Base-by-base conservation (phyloP, 179 eudicot genomes). In the Drosera spatulata region DNA sequence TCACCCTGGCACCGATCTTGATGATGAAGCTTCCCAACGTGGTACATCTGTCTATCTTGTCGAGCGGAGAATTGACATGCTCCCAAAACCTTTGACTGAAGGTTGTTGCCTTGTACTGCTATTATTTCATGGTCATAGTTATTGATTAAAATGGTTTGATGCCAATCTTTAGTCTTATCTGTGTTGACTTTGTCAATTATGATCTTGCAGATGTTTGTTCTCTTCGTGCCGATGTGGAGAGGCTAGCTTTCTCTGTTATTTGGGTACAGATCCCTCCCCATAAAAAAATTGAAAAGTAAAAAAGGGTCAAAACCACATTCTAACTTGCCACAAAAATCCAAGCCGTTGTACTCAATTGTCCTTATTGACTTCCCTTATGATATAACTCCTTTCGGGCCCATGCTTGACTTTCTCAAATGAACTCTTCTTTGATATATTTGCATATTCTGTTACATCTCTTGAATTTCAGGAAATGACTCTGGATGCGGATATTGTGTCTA, bases 1-100 rank as follows among this genome's bases (percentile, higher is more conserved):
- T 61, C 96, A 90, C 59, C 88, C 95, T 71, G 99, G 95, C 58
- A 94, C 91, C 11, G 94, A 95, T 50, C 88, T 90, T 52, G 97
- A 94, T 64, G 88, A 85, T 5, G 99, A 90, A 76, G 99, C 97
- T 73, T 67, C 97, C 58, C 88, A 81, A 75, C 79, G 99, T 73
- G 99, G 99, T 56, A 94, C 99, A 42, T 90, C 99, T n/a, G 95
- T 87, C 63, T 94, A 94, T 71, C 99, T 94, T 57, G 99, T 94
- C 64, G 99, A 94, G 71, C 76, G 87, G 13, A 86, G 99, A 58
- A 94, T 90, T 71, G 99, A 94, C 82, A 94, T 94, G 99, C 91
- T 94, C 59, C 99, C 99, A 8, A 94, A 94, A 75, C 99, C 97
- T 82, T 73, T 94, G 54, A 94, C 99, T 15, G 99, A 94, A 87